A percentile compares a stretch with the other conserved stretches of the same genome.
phyloP scores from a whole-genome alignment of 2,329 filamentous ascomycete genomes.

The Fusarium guadeloupense region DNA sequence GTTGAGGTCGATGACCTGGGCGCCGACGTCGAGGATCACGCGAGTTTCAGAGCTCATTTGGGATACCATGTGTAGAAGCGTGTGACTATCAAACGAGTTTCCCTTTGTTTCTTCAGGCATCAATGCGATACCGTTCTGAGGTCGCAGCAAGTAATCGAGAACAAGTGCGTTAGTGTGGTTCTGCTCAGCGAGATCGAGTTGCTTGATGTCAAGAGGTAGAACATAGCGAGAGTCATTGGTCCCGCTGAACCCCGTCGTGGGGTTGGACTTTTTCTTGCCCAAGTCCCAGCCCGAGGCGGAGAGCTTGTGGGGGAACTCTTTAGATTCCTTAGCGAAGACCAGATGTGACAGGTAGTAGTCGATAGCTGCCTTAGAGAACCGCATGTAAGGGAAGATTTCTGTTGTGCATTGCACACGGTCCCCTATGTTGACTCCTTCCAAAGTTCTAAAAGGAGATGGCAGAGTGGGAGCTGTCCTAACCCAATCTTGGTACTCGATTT shows the following conservation, averaged over 20 bases:
- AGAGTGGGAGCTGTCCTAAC: constrained; percentile 49
- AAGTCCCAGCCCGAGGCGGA: constrained; percentile 76
- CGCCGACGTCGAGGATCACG: constrained; percentile 77
- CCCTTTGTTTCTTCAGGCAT: constrained; percentile 1
- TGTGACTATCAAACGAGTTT: constrained; percentile 42
- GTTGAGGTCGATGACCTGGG: constrained; percentile 71
- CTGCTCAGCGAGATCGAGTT: constrained; percentile 64
- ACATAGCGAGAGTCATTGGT: constrained; percentile 71
- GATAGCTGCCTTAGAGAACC: constrained; percentile 61
- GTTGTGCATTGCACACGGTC: constrained; percentile 59
- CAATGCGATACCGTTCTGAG: constrained; percentile 55
- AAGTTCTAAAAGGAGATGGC: constrained; percentile 49
- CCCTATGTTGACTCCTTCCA: constrained; percentile 66
- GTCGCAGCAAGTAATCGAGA: constrained; percentile 64
- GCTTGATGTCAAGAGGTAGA: constrained; percentile 64
- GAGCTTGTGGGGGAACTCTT: constrained; percentile 70
- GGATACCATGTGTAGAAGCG: constrained; percentile 56
- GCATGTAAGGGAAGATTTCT: constrained; percentile 62
- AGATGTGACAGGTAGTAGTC: constrained; percentile 70
- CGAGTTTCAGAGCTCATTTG: constrained; percentile 52
- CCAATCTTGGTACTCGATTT: constrained; percentile 62
- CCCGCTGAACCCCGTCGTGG: constrained; percentile 74
- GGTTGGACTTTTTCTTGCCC: constrained; percentile 54
- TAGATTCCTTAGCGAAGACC: constrained; percentile 69
- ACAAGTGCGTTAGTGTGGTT: constrained; percentile 75